Base-by-base conservation (phyloP, 768 basidiomycete genomes). In the Fistulinella prunicolor region DNA sequence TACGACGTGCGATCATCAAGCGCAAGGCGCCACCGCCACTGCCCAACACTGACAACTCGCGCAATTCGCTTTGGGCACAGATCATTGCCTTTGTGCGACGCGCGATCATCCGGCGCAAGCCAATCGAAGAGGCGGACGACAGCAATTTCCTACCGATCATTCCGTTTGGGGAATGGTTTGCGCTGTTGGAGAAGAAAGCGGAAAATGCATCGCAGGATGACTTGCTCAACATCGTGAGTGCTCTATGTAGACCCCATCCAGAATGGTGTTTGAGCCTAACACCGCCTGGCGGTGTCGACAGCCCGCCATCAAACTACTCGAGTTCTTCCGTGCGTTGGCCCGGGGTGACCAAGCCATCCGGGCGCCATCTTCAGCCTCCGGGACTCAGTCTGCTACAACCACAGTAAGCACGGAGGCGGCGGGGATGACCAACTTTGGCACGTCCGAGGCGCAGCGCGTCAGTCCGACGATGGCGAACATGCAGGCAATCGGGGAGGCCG, bases 41-140 rank as follows among this genome's bases (percentile, higher is more conserved):
- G 9, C 49, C 72, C 47, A 70, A 77, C 50, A 49, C 77, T 3
- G 58, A 71, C 0, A 72, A 75, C 50, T 75, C 76, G 9, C 49
- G 59, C 7, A 65, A 69, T 4, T 49, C 64, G 3, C 35, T 59
- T 5, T 75, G 73, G 72, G 49, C 53, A 2, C 38, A 51, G 1
- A 50, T 72, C 32, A 66, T 75, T 4, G 36, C 19, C 0, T 51
- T 49, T 5, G 53, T 74, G n/a, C 57, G 49, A 22, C 46, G 49
- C 3, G 38, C 57, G 9, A 50, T 58, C 44, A 46, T 57, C 38
- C 44, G 35, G 42, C 59, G 36, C 9, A 53, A 51, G 36, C 29
- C 9, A 20, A 45, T 56, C 0, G 43, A 29, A 32, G 13, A 12
- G 4, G 7, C 4, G 9, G 7, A 32, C 7, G 13, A 32, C 1